These are phyloP conservation scores for Sugiyamaella smithiae DNA, from an alignment of 805 yeast species.

Conservation along the genomic window DNA sequence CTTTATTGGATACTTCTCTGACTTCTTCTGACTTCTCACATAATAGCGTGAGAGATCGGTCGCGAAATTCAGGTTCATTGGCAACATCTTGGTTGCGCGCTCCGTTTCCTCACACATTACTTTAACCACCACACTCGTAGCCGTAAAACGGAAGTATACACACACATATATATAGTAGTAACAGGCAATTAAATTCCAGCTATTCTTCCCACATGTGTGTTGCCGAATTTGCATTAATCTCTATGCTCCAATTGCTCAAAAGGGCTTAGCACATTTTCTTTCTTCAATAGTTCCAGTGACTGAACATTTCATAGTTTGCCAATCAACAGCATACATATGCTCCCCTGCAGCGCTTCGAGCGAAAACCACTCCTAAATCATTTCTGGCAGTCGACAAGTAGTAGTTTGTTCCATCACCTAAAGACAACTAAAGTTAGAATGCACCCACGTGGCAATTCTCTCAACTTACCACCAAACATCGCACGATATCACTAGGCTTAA, in stretches of 20 bases:
- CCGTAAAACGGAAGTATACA: too few relatives aligned
- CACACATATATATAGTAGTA: too few relatives aligned
- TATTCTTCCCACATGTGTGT: too few relatives aligned
- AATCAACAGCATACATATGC: conserved; percentile 83
- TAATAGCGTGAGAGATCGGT: background rate
- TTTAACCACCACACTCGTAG: too few relatives aligned
- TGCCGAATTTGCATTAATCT: too few relatives aligned
- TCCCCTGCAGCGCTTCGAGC: conserved; percentile 75
- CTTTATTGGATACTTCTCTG: background rate
- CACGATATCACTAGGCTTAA: conserved; percentile 89
- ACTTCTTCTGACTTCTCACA: background rate
- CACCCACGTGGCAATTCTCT: background rate
- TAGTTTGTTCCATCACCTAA: conserved; percentile 93
- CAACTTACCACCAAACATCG: conserved; percentile 57
- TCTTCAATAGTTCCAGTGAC: conserved; percentile 68
- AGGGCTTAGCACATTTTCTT: conserved; percentile 93
- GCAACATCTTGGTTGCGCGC: too few relatives aligned
- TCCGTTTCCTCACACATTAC: too few relatives aligned
- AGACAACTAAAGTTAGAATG: conserved; percentile 41
- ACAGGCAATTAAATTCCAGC: too few relatives aligned
- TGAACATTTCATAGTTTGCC: conserved; percentile 91
- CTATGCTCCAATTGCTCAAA: conserved; percentile 27
- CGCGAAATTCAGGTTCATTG: background rate
- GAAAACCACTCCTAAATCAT: conserved; percentile 90
- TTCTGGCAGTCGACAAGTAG: conserved; percentile 82